phyloP scores from a whole-genome alignment of 2,329 filamentous ascomycete species.

The Keithomyces neogunnii region DNA sequence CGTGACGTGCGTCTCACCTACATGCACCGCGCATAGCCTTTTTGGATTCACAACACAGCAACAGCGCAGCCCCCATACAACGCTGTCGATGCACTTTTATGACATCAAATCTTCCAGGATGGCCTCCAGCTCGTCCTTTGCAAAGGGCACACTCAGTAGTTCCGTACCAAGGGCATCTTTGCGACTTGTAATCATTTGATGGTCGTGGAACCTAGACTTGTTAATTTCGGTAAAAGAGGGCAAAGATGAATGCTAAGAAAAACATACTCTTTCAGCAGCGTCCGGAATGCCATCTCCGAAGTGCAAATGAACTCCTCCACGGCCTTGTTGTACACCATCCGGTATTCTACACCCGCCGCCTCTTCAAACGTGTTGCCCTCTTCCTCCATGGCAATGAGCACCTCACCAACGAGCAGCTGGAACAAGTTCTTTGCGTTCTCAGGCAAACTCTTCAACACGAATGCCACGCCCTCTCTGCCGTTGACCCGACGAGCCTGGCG shows the following conservation, averaged over 20 bases:
- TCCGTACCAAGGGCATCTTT: conserved; percentile 84
- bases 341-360: conserved; percentile 74
- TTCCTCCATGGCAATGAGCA: conserved; percentile 62
- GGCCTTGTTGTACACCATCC: conserved; percentile 87
- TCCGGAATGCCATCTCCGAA: conserved; percentile 92
- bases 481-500: conserved; percentile 71
- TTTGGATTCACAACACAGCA: background rate
- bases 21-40: background rate
- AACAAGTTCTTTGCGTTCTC: conserved; percentile 89
- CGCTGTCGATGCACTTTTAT: conserved; percentile 10
- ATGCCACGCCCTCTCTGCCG: conserved; percentile 84
- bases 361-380: conserved; percentile 36
- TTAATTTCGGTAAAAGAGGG: conserved; percentile 16
- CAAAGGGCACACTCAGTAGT: conserved; percentile 74
- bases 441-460: conserved; percentile 81
- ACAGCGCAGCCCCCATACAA: background rate
- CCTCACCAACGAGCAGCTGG: conserved; percentile 73
- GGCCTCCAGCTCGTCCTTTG: conserved; percentile 78
- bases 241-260: background rate
- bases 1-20: too few relatives aligned
- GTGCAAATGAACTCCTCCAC: conserved; percentile 96
- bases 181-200: conserved; percentile 89
- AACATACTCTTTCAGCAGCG: conserved; percentile 78
- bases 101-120: conserved; percentile 65
- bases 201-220: conserved; percentile 72